These are phyloP conservation scores for Suillus decipiens DNA, from an alignment of 768 basidiomycete species.

Conservation along the genomic window DNA sequence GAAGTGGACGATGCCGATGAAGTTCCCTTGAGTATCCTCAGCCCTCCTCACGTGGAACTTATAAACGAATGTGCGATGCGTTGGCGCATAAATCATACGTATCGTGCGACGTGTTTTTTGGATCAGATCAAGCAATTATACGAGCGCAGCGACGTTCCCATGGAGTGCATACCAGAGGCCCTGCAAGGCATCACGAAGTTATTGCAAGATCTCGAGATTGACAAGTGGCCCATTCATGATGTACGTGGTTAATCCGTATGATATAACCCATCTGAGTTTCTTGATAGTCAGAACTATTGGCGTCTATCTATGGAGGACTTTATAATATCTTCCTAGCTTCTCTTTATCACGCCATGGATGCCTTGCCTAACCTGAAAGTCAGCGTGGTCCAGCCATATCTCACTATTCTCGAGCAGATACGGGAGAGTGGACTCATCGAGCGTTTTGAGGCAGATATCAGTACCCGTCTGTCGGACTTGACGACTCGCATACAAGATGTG, in stretches of 20 bases:
- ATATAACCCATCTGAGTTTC: slow-evolving; percentile 12
- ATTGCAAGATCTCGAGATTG: slow-evolving; percentile 66
- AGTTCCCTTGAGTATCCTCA: slow-evolving; percentile 91
- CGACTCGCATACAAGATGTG: slow-evolving; percentile 62
- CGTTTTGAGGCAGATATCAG: slow-evolving; percentile 74
- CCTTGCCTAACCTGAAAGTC: slow-evolving; percentile 70
- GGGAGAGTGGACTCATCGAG: slow-evolving; percentile 67
- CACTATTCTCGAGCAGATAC: slow-evolving; percentile 68
- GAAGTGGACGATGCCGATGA: slow-evolving; percentile 95
- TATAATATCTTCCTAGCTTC: slow-evolving; percentile 87
- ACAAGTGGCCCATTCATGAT: slow-evolving; percentile 80
- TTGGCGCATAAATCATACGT: slow-evolving; percentile 86
- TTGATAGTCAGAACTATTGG: slow-evolving; percentile 64
- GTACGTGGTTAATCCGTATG: slow-evolving; percentile 48
- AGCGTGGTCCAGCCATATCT: slow-evolving; percentile 68
- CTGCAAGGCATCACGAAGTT: slow-evolving; percentile 72
- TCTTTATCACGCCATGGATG: slow-evolving; percentile 83
- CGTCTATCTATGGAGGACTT: slow-evolving; percentile 65
- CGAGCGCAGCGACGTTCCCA: slow-evolving; percentile 86
- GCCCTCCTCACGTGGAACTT: slow-evolving; percentile 73
- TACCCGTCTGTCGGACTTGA: slow-evolving; percentile 66
- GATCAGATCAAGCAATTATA: slow-evolving; percentile 86
- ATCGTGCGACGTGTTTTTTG: slow-evolving; percentile 78
- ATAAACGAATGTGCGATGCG: slow-evolving; percentile 85
- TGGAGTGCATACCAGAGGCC: slow-evolving; percentile 94